A percentile compares a stretch with the other conserved stretches of the same genome.
Evolutionary conservation across 139 green algal genomes (phyloP).

Genomic region (Medakamo hakoo): DNA sequence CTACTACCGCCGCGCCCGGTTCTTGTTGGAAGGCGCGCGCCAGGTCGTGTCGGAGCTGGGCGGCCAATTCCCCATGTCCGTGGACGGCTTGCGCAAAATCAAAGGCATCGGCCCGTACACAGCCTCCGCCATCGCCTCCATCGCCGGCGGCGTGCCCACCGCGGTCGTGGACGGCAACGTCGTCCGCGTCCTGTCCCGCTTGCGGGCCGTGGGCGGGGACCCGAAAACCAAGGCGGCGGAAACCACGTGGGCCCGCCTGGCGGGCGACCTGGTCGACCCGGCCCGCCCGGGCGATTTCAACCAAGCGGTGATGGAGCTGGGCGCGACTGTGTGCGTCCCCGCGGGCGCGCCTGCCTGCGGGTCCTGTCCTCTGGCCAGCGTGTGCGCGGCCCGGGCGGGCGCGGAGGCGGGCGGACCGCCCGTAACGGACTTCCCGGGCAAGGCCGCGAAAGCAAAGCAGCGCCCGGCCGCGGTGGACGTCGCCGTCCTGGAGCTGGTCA

Average conservation of each 20-base stretch:
- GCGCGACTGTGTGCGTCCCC: slow-evolving; percentile 69
- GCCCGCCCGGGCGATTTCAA: slow-evolving; percentile 79
- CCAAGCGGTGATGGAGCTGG: slow-evolving; percentile 95
- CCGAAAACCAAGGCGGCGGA: slow-evolving; percentile 4
- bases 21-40: slow-evolving; percentile 75
- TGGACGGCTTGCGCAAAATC: slow-evolving; percentile 51
- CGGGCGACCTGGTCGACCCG: slow-evolving; percentile 40
- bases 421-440: slow-evolving; percentile 30
- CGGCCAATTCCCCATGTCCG: slow-evolving; percentile 49
- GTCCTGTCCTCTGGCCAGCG: slow-evolving; percentile 40
- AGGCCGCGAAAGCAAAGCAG: slow-evolving; percentile 35
- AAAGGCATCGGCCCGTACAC: slow-evolving; percentile 83
- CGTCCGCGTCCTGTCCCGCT: slow-evolving; percentile 57
- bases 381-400: slow-evolving; percentile 25
- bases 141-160: slow-evolving; percentile 50
- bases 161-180: slow-evolving; percentile 92
- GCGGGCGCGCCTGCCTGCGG: slow-evolving; percentile 41
- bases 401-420: slow-evolving; percentile 5
- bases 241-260: slow-evolving; percentile 26
- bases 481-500: slow-evolving; percentile 24
- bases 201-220: slow-evolving; percentile 23
- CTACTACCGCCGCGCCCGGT: slow-evolving; percentile 89
- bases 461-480: slow-evolving; percentile 33
- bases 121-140: slow-evolving; percentile 68
- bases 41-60: slow-evolving; percentile 44